Base-by-base conservation (phyloP, 2,329 filamentous ascomycete genomes). In the Arthrobotrys iridis region DNA sequence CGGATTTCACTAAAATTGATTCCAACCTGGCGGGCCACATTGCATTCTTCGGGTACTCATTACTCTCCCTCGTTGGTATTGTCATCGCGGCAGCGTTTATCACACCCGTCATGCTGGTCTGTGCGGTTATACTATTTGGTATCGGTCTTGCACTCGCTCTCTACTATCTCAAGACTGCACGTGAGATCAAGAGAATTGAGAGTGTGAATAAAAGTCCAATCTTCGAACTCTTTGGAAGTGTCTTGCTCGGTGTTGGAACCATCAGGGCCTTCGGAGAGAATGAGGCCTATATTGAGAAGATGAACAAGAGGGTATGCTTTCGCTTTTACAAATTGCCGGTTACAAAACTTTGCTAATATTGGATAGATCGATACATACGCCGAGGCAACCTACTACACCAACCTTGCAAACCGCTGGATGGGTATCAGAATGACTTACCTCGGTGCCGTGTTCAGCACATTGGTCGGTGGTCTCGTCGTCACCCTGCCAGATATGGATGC, bases 341-440 rank as follows among this genome's bases (percentile, higher is more conserved):
- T 35, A 15, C 24, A 13, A 58, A 41, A 28, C 22, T 24, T 13
- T 33, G 8, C 41, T 59, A 20, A 45, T 43, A 24, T 41, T 18
- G 4, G 37, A 37, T 74, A 74, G 77, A 87, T 94, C 15, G 91
- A 94, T 80, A 85, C 86, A 40, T 91, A 91, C 83, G 85, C 86
- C 28, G 85, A 87, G 6, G 86, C 90, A 0, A 88, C 87, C 28
- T 90, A 88, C 84, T 87, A 91, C 78, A 83, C 90, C 59, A 91
- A 88, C 87, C 84, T 91, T 1, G 90, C 92, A 80, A 92, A 92
- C 80, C 86, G 91, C 30, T 94, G 91, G 91, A 87, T 94, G 83
- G 87, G 88, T 24, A 89, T 91, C 82, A 87, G 91, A 3, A 90
- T 93, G 86, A 85, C 87, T 15, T 80, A 91, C 11, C 84, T 93